Conservation (phyloP, 2,329 filamentous ascomycete species). For the Knoxdaviesia capensis region DNA sequence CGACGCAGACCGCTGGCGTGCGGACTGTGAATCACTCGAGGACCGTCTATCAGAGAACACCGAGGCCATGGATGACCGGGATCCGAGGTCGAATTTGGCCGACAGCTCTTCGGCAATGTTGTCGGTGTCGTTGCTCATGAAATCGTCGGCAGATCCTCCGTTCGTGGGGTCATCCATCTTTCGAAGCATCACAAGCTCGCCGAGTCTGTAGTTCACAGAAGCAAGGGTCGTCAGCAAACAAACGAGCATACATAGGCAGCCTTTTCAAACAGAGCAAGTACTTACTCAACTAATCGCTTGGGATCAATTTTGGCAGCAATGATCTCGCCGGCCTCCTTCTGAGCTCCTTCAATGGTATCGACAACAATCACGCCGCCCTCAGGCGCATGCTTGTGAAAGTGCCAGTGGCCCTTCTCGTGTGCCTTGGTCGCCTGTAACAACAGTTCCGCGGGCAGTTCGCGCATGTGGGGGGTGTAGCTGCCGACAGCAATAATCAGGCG, state of each 20-base stretch:
- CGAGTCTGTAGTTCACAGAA: constrained; percentile 27
- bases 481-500: constrained; percentile 55
- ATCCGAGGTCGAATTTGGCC: too few relatives aligned
- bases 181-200: constrained; percentile 52
- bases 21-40: too few relatives aligned
- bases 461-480: constrained; percentile 51
- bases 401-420: constrained; percentile 24
- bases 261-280: constrained; percentile 4
- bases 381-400: constrained; percentile 45
- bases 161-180: constrained; percentile 1
- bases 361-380: constrained; percentile 50
- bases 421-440: constrained; percentile 37
- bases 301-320: constrained; percentile 56
- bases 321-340: constrained; percentile 74
- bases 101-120: constrained; percentile 1
- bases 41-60: too few relatives aligned
- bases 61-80: too few relatives aligned
- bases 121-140: constrained; percentile 4
- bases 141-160: constrained; percentile 1
- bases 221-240: too few relatives aligned
- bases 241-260: too few relatives aligned
- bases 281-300: constrained; percentile 60
- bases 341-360: constrained; percentile 57
- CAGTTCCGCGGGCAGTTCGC: constrained; percentile 63
- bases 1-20: too few relatives aligned